Base-by-base conservation (phyloP, 768 basidiomycete genomes). In the Guyanaporus albipodus region DNA sequence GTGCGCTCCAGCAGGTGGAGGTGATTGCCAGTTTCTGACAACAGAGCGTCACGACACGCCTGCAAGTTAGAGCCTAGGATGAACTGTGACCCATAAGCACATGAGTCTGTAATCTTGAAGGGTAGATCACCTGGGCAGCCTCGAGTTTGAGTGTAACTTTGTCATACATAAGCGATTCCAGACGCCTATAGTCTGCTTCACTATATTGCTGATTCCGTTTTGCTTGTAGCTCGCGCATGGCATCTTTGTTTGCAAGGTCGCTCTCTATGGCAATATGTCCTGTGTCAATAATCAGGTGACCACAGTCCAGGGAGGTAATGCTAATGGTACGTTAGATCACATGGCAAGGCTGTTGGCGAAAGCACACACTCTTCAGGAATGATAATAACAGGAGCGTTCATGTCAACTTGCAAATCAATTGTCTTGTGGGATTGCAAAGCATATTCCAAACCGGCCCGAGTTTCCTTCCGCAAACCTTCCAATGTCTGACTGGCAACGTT, bases 151-250 rank as follows among this genome's bases (percentile, higher is more conserved):
- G 73, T 10, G 77, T 78, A 55, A 96, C 73, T 54, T 85, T 88
- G 67, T 99, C 96, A 59, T 98, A 99, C 91, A 98, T 95, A 28
- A 97, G 70, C 3, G 85, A 85, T 67, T 97, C 92, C 21, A 99
- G 74, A 43, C 81, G 77, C 55, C 74, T 74, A 67, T 87, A 93
- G 57, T 99, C 96, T 41, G 87, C 87, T 15, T 93, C 91, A 32
- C 73, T 81, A 63, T 96, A 96, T 59, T 85, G 73, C 61, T 87
- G 81, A 37, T 86, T 83, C 41, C 89, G 81, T 64, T 96, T 97
- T 51, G 82, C 73, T 41, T 89, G 82, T 32, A 98, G 78, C 22
- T 82, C 78, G 28, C 82, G 77, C 35, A 94, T 74, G 4, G 84
- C 82, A 27, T 80, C 74, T 70, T 97, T 91, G 58, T 89, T 82